phyloP scores from a whole-genome alignment of 176 grass and related monocot genomes.

The Zea mays region Zm-B73-REFERENCE-NAM-5.0 NC_050098.1:233489001-233489500 shows the following conservation, averaged over 20 bases:
- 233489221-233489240: background rate
- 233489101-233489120: slow-evolving; percentile 16
- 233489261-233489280: background rate
- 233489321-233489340: slow-evolving; percentile 96
- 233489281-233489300: background rate
- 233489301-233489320: slow-evolving; percentile 66
- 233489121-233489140: background rate
- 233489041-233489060: background rate
- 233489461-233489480: slow-evolving; percentile 1
- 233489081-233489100: slow-evolving; percentile 18
- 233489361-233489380: slow-evolving; percentile 89
- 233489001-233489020: slow-evolving; percentile 7
- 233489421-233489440: slow-evolving; percentile 96
- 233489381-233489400: slow-evolving; percentile 98
- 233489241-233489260: background rate
- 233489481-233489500: slow-evolving; percentile 23
- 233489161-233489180: slow-evolving; percentile 9
- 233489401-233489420: slow-evolving; percentile 96
- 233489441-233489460: slow-evolving; percentile 40
- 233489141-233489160: slow-evolving; percentile 7
- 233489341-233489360: slow-evolving; percentile 99
- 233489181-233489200: background rate
- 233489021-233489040: slow-evolving; percentile 12
- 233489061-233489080: slow-evolving; percentile 18
- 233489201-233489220: background rate